Evolutionary conservation across 257 asterid species (phyloP), one percentile per base, ranked within the genome.

Genomic region (Lithospermum erythrorhizon): DNA sequence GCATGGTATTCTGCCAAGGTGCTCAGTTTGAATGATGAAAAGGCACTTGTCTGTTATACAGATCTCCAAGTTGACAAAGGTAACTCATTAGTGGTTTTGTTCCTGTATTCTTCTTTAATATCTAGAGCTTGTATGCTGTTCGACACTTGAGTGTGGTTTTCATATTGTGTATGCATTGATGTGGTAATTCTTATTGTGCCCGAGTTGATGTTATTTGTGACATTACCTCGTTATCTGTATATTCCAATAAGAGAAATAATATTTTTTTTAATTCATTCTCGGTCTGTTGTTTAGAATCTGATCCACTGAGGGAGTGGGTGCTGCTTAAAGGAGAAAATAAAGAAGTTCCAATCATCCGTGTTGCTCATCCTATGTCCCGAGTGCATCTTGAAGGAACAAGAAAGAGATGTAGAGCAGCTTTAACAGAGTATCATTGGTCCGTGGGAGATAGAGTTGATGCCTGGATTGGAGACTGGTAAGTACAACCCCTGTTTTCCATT

Each of bases 361-460:
- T 79, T 67, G 78, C 90, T 52, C 95, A 79, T 76, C 89, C 90
- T 21, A 65, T 74, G 79, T 73, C 87, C 57, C 59, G 66, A 71
- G 14, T 71, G 45, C 87, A 58, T n/a, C 68, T 69, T 69, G 95
- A 84, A 61, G 94, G 91, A 49, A 80, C 86, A 55, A 80, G 83
- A 68, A 93, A 93, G 86, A 89, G 99, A 67, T 82, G 83, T 45
- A 86, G 97, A 71, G 85, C 88, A 56, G 91, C 82, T 69, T 75
- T 68, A 30, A 79, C 68, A 82, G 91, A 89, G 59, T 73, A 81
- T 62, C 45, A 73, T 60, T 89, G 99, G 99, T 89, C 86, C 65
- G 79, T 78, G 53, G 95, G 96, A 62, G 99, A 93, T 74, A 81
- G 78, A 68, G 99, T 89, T 64, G 99, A 93, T 79, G 96, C 87